Evolutionary conservation across 352 stramenopile genomes (phyloP).

Genomic region (Phytophthora constricta): DNA sequence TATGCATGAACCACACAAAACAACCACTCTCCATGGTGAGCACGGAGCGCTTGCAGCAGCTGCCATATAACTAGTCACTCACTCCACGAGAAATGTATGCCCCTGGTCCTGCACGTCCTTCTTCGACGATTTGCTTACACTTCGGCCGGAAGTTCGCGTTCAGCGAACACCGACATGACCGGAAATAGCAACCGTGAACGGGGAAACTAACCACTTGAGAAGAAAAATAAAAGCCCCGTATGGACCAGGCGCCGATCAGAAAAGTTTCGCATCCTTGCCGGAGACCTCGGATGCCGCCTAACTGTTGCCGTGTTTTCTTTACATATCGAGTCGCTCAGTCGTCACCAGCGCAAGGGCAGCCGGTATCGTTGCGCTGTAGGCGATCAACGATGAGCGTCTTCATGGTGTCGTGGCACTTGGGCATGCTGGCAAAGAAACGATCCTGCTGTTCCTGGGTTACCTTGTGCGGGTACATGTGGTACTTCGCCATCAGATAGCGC

Average conservation of each 20-base stretch:
- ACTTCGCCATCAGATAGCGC: constrained; percentile 80
- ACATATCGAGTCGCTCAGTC: constrained; percentile 22
- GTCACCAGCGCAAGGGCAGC: constrained; percentile 24
- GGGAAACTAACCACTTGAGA: constrained; percentile 24
- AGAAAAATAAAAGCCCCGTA: constrained; percentile 30
- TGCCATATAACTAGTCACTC: constrained; percentile 38
- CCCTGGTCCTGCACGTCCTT: constrained; percentile 9
- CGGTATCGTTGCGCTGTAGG: constrained; percentile 40
- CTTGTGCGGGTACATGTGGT: constrained; percentile 83
- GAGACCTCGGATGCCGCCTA: not conserved
- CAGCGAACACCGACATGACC: constrained; percentile 4
- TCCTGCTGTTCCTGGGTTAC: constrained; percentile 65
- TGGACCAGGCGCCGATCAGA: not conserved
- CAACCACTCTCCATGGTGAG: constrained; percentile 15
- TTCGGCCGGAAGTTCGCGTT: constrained; percentile 10
- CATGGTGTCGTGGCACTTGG: constrained; percentile 67
- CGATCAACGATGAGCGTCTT: constrained; percentile 64
- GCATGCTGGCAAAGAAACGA: constrained; percentile 68
- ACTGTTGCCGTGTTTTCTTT: not conserved
- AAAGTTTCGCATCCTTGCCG: not conserved
- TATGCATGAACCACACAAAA: not conserved
- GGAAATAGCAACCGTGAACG: constrained; percentile 3
- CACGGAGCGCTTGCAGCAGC: constrained; percentile 39
- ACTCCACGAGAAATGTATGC: constrained; percentile 24
- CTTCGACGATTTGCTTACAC: constrained; percentile 8